Evolutionary conservation across 2,329 filamentous ascomycete species (phyloP).

Genomic region (Talaromyces sp.): DNA sequence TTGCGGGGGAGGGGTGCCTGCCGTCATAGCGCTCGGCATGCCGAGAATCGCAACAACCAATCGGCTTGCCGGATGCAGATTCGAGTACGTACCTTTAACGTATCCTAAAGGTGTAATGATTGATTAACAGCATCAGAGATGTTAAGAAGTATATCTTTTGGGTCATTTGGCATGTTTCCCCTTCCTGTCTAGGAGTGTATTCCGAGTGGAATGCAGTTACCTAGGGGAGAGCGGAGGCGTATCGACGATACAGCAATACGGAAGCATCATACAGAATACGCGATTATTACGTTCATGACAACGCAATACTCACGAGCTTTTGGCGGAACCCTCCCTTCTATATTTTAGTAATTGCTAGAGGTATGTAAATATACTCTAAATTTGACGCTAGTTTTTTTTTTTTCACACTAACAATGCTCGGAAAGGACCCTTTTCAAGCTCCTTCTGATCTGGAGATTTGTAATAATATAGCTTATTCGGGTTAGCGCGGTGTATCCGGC

Average conservation of each 20-base stretch:
- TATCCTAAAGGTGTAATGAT: background rate
- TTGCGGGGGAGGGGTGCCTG: slow-evolving; percentile 10
- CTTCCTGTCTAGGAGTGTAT: no score
- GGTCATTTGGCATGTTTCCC: no score
- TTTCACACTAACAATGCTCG: background rate
- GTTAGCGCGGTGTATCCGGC: background rate
- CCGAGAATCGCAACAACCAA: background rate
- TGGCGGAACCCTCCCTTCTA: no score
- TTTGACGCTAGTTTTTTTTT: no score
- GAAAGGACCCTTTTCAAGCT: background rate
- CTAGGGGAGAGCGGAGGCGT: background rate
- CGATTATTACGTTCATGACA: background rate
- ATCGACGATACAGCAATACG: background rate
- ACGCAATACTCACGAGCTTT: background rate
- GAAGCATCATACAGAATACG: background rate
- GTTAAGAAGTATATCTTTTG: no score
- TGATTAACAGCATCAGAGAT: no score
- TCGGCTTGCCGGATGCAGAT: background rate
- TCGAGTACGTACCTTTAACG: background rate
- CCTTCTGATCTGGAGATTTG: background rate
- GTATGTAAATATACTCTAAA: no score
- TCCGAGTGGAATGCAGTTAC: background rate
- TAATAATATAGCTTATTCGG: background rate
- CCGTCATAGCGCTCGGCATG: slow-evolving; percentile 9
- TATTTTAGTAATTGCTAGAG: no score